Evolutionary conservation across 1,284 basidiomycete genomes (phyloP), one percentile per base, ranked within the genome.

Genomic region (Ganoderma leucocontextum): DNA sequence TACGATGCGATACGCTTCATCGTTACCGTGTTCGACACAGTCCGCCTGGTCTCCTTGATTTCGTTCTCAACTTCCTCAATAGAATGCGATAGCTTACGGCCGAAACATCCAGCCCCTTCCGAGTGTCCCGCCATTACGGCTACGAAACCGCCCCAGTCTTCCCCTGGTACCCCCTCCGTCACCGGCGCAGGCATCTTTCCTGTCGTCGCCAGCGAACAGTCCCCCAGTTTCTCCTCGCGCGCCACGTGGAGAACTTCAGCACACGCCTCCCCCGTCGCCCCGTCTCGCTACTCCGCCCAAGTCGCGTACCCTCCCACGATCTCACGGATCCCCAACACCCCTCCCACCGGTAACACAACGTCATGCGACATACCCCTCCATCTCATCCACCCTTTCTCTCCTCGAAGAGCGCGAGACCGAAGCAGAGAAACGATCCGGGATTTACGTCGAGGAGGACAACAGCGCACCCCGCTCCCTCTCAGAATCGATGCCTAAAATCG

Each of bases 301-400:
- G 60, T 55, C 67, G 61, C 70, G 70, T 38, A 67, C 66, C 7
- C 71, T 67, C 35, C 66, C 74, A 4, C 70, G 69, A 36, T 62
- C 69, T 2, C 65, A 65, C 36, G 52, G 53, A 0, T 60, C 68
- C 13, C 53, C 71, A 9, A 62, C 65, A 5, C 52, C 69, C 12
- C 33, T 33, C 6, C 66, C 69, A 33, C 65, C 69, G 2, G 39
- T 47, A 38, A 39, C 47, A 2, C 72, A 74, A 15, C 69, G 76
- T 1, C 78, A 79, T 63, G 73, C 74, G 53, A 75, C 77, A 1
- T 78, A 75, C 61, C 78, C 78, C 1, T 79, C 78, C 5, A 78
- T 79, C 59, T 76, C 77, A 12, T 79, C 78, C 4, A 78, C 78
- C 2, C 74, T 79, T 33, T 77, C 76, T 9, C 68, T 75, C 42